These are phyloP conservation scores for Neurospora tetraspora DNA, from an alignment of 495 filamentous ascomycete species.

Conservation along the genomic window DNA sequence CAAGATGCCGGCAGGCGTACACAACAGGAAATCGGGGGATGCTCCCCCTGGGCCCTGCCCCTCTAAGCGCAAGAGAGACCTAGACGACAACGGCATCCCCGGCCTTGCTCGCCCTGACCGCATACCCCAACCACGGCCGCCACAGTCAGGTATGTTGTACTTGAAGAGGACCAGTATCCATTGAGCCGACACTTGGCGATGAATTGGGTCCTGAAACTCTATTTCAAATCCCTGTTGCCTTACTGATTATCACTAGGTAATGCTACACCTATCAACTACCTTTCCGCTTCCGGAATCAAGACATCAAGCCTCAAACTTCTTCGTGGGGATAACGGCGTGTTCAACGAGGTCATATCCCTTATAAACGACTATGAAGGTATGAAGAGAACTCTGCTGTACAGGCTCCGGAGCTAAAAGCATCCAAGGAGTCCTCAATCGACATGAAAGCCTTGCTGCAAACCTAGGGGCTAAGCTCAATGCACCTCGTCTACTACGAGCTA, in stretches of 20 bases:
- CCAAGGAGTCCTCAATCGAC: constrained; percentile 63
- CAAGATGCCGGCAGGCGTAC: background rate
- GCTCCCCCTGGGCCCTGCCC: background rate
- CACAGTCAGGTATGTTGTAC: constrained; percentile 30
- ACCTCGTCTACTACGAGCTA: constrained; percentile 72
- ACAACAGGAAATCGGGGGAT: background rate
- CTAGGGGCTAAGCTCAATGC: constrained; percentile 75
- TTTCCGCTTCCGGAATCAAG: constrained; percentile 29
- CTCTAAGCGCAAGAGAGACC: constrained; percentile 31
- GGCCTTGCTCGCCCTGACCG: constrained; percentile 23
- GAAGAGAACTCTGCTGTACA: background rate
- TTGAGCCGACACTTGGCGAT: background rate
- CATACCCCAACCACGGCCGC: constrained; percentile 35
- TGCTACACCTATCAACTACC: constrained; percentile 72
- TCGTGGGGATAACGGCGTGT: constrained; percentile 33
- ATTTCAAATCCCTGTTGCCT: background rate
- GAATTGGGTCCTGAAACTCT: background rate
- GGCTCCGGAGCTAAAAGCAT: constrained; percentile 4
- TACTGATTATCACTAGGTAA: constrained; percentile 19
- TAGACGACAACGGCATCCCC: constrained; percentile 28
- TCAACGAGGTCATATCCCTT: constrained; percentile 45
- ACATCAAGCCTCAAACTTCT: constrained; percentile 32
- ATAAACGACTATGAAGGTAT: constrained; percentile 65
- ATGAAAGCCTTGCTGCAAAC: constrained; percentile 78
- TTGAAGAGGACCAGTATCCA: background rate